Evolutionary conservation across 2,329 filamentous ascomycete species (phyloP), one percentile per base, ranked within the genome.

Genomic region (Ascocoryne sarcoides): DNA sequence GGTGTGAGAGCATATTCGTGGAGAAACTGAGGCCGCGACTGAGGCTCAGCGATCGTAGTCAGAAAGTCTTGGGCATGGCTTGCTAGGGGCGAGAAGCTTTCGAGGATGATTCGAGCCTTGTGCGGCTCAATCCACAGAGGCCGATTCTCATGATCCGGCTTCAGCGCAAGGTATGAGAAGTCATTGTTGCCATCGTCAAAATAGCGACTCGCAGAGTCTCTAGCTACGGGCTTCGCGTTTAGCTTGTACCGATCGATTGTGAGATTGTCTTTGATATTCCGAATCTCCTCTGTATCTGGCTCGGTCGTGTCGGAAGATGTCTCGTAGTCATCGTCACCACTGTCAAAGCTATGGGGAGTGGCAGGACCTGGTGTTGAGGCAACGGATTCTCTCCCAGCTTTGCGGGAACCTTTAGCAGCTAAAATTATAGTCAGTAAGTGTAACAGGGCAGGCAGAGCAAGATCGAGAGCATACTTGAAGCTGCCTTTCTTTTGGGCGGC

Each of bases 1-100:
- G 84, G 80, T 2, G 88, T 95, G 54, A 98, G 74, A 41, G 81
- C 76, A 63, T 96, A 96, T 64, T 98, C 90, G 67, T 96, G 92
- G 48, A 96, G 76, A 57, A 88, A 90, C 4, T 80, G 84, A 43
- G 92, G 90, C 44, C 90, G 79, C 26, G 89, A 95, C 44, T 90
- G 71, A 14, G 90, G 92, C 65, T 98, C 90, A 47, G 90, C 86
- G 52, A 98, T 90, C 34, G 92, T 95, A 54, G 93, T 95, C 44
- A 98, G 70, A 60, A 98, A 95, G 60, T 95, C 88, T 59, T 95
- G 88, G 0, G 87, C 90, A 56, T 89, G 82, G 42, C 82, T 75
- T 42, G 90, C 88, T 42, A 92, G 70, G 2, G 89, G 84, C 38
- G 85, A 90, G 66, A 95, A 96, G 53, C 88, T 94, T 68, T 98